Conservation (phyloP, 768 basidiomycete species). For the Neoboletus magnificus region DNA sequence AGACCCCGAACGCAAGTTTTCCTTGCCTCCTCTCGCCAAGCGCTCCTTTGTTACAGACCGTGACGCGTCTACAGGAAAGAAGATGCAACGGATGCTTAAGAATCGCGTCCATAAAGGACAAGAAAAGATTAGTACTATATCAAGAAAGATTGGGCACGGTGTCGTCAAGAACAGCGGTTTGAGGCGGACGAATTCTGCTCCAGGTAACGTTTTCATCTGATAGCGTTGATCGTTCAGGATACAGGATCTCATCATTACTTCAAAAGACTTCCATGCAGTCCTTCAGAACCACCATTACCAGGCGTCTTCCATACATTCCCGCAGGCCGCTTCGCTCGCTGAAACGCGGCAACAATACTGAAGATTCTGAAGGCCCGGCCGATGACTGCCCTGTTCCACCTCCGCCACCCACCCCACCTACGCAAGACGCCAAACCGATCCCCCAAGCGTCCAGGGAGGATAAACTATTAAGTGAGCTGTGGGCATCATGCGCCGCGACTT, state of each 20-base stretch:
- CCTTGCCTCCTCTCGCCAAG: conserved; percentile 16
- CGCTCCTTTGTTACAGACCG: conserved; percentile 33
- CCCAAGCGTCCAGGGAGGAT: conserved; percentile 51
- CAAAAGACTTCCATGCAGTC: conserved; percentile 66
- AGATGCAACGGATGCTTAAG: conserved; percentile 73
- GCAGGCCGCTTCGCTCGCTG: conserved; percentile 54
- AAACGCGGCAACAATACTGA: conserved; percentile 34
- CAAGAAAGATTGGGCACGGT: conserved; percentile 71
- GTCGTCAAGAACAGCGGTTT: conserved; percentile 55
- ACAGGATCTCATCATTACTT: not conserved
- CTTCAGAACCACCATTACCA: conserved; percentile 61
- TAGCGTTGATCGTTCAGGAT: not conserved
- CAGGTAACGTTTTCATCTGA: conserved; percentile 44
- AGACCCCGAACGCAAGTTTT: conserved; percentile 22
- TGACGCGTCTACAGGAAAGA: conserved; percentile 62
- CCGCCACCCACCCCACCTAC: conserved; percentile 35
- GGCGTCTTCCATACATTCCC: conserved; percentile 83
- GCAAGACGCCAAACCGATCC: conserved; percentile 32
- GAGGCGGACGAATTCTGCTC: conserved; percentile 63
- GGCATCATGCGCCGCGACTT: conserved; percentile 93
- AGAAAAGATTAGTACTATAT: conserved; percentile 70
- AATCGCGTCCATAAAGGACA: conserved; percentile 71
- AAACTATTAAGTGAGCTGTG: conserved; percentile 81
- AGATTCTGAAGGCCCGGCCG: conserved; percentile 30
- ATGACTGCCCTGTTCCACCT: conserved; percentile 37